Conservation (phyloP, 768 basidiomycete genomes). For the Dentipellis fragilis region DNA sequence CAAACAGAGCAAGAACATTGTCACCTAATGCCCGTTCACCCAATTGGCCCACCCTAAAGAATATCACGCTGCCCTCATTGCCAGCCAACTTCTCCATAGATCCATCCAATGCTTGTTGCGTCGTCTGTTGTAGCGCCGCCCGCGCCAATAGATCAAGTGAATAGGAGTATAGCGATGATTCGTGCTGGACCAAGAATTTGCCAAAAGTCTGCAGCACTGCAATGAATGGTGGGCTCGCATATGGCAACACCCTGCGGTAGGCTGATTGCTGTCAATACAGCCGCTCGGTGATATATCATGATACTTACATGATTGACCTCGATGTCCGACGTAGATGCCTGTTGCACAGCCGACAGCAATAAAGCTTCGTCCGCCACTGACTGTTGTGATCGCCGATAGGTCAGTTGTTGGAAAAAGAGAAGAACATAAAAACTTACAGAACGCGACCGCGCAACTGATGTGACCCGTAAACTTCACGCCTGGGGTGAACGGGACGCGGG, state of each 20-base stretch:
- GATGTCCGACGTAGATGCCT: conserved; percentile 61
- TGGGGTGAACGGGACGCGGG: conserved; percentile 21
- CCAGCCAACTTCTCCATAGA: conserved; percentile 54
- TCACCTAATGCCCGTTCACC: conserved; percentile 48
- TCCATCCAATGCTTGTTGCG: conserved; percentile 37
- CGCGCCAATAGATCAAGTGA: conserved; percentile 63
- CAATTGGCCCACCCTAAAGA: conserved; percentile 48
- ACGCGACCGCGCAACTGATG: conserved; percentile 49
- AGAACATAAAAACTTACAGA: conserved; percentile 36
- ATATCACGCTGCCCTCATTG: conserved; percentile 43
- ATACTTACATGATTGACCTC: conserved; percentile 43
- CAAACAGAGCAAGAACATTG: conserved; percentile 10
- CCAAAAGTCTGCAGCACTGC: conserved; percentile 50
- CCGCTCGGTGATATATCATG: not conserved
- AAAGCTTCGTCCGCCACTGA: conserved; percentile 39
- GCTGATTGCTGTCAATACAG: conserved; percentile 26
- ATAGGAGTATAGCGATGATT: conserved; percentile 50
- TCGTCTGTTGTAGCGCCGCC: conserved; percentile 39
- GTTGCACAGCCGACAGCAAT: conserved; percentile 54
- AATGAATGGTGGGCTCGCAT: conserved; percentile 40
- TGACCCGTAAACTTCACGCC: conserved; percentile 41
- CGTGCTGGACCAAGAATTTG: conserved; percentile 58
- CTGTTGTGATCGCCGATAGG: conserved; percentile 21
- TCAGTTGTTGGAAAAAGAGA: conserved; percentile 1
- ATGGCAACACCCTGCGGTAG: conserved; percentile 46